Conservation (phyloP, 1,139 yeast genomes). For the Blastobotrys aristatus region DNA sequence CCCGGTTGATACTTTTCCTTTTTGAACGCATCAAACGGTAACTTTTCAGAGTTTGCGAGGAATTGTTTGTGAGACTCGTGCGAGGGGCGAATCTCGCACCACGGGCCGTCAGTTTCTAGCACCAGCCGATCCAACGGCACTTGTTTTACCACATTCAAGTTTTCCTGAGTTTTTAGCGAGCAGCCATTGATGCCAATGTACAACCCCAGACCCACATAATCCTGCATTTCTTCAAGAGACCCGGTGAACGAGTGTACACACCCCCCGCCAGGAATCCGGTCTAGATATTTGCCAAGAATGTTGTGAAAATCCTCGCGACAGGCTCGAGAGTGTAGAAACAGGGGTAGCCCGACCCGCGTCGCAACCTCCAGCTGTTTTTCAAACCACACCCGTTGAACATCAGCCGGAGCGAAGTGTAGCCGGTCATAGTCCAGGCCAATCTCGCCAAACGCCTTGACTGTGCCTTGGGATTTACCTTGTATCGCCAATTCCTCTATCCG, state of each 20-base stretch:
- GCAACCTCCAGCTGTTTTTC: constrained; percentile 60
- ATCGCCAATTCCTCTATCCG: constrained; percentile 47
- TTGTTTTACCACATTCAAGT: constrained; percentile 55
- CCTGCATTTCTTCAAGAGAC: constrained; percentile 51
- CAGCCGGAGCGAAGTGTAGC: constrained; percentile 64
- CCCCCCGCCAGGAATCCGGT: constrained; percentile 42
- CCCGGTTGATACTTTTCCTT: constrained; percentile 50
- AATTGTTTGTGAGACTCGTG: constrained; percentile 67
- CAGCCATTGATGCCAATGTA: constrained; percentile 89
- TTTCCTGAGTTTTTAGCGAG: constrained; percentile 73
- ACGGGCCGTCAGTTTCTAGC: constrained; percentile 96
- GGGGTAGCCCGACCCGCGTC: constrained; percentile 55
- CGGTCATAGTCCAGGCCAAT: constrained; percentile 93
- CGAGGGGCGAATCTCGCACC: constrained; percentile 90
- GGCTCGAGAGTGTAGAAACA: constrained; percentile 84
- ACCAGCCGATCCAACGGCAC: constrained; percentile 67
- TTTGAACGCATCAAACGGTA: constrained; percentile 62
- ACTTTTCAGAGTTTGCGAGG: constrained; percentile 38
- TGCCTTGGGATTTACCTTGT: constrained; percentile 44
- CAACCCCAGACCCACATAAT: constrained; percentile 54
- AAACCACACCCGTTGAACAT: constrained; percentile 64
- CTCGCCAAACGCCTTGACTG: constrained; percentile 80
- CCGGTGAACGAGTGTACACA: constrained; percentile 97
- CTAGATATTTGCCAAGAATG: constrained; percentile 55
- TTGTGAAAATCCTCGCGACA: constrained; percentile 76